Conservation (phyloP, 1,284 basidiomycete species). For the Afroboletus lepidellus region DNA sequence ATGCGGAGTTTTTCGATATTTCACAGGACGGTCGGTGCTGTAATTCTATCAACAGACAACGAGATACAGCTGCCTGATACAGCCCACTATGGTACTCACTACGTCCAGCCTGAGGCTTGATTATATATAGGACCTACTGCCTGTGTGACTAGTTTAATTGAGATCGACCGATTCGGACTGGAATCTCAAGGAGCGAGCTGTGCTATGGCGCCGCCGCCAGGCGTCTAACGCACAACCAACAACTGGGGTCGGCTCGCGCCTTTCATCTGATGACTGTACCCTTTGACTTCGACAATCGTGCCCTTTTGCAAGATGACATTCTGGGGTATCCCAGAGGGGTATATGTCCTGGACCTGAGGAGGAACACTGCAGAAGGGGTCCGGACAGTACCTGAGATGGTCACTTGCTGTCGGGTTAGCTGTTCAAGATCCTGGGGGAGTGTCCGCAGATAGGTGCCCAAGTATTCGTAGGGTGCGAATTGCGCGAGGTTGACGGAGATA, state of each 20-base stretch:
- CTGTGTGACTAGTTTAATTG: too few relatives aligned
- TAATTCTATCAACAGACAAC: too few relatives aligned
- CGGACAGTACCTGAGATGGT: conserved; percentile 30
- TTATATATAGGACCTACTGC: too few relatives aligned
- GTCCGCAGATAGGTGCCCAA: conserved; percentile 90
- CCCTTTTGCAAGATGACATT: conserved; percentile 77
- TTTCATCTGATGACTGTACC: conserved; percentile 87
- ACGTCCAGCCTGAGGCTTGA: too few relatives aligned
- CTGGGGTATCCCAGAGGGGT: conserved; percentile 85
- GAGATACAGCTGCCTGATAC: too few relatives aligned
- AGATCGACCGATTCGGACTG: too few relatives aligned
- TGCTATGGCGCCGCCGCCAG: too few relatives aligned
- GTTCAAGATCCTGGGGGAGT: conserved; percentile 60
- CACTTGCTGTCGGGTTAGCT: conserved; percentile 40
- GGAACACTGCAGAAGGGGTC: conserved; percentile 71
- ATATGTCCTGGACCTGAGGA: conserved; percentile 83
- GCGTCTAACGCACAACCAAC: too few relatives aligned
- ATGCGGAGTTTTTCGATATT: too few relatives aligned
- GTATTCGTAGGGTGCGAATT: conserved; percentile 96
- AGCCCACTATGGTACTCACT: too few relatives aligned
- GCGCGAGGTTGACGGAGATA: conserved; percentile 97
- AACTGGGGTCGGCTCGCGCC: conserved; percentile 83
- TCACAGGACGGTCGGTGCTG: too few relatives aligned
- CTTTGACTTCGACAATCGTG: conserved; percentile 89
- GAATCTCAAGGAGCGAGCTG: too few relatives aligned